These are phyloP conservation scores for Coelastrella sp. DNA, from an alignment of 139 green algal genomes.

Conservation along the genomic window DNA sequence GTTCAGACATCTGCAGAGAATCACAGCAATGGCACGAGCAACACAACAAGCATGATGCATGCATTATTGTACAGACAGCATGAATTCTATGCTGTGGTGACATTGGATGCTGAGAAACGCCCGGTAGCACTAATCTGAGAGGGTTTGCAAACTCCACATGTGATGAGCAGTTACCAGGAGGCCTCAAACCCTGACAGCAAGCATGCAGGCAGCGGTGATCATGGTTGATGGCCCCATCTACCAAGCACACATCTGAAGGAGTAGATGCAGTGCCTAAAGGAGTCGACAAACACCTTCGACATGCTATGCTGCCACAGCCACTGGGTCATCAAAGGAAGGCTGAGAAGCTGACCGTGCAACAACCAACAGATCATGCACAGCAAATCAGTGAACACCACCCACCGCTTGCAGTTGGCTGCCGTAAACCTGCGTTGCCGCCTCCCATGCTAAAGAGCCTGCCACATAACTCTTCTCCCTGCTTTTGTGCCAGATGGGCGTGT, in stretches of 20 bases:
- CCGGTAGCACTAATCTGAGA: too few species aligned
- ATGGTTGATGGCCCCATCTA: background rate
- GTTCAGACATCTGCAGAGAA: conserved; percentile 7
- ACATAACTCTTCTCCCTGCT: background rate
- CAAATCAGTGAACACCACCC: background rate
- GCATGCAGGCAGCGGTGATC: background rate
- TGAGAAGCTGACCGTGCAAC: background rate
- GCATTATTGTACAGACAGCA: background rate
- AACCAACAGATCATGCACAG: background rate
- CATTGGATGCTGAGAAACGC: background rate
- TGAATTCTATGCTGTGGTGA: background rate
- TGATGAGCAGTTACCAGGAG: background rate
- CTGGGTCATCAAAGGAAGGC: background rate
- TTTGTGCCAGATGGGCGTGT: conserved; percentile 41
- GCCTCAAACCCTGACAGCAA: background rate
- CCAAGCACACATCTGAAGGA: background rate
- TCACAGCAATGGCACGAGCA: background rate
- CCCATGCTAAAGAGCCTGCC: background rate
- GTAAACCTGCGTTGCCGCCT: conserved; percentile 6
- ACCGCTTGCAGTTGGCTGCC: background rate
- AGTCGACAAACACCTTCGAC: background rate
- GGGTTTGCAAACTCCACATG: too few species aligned
- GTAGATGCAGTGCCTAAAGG: background rate
- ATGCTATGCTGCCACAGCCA: background rate
- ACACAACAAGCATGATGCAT: background rate